Conservation (phyloP, 768 basidiomycete species). For the Pisolithus microcarpus region DNA sequence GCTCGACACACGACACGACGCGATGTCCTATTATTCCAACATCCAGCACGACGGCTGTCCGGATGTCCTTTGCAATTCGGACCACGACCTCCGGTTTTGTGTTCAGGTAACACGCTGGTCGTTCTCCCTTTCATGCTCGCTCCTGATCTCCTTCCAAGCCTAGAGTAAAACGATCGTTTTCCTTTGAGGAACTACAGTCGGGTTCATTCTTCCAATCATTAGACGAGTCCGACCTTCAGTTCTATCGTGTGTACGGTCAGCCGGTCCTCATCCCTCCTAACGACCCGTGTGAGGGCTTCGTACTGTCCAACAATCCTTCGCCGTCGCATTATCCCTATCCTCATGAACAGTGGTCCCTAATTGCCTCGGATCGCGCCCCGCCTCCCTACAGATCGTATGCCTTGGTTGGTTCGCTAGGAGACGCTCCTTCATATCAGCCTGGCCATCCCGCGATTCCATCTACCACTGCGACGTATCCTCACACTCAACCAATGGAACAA, state of each 20-base stretch:
- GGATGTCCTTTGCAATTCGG: background rate
- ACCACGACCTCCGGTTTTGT: constrained; percentile 19
- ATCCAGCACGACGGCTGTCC: background rate
- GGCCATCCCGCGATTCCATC: background rate
- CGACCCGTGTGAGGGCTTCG: constrained; percentile 15
- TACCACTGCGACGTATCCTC: background rate
- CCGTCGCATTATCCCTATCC: constrained; percentile 1
- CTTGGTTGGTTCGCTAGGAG: constrained; percentile 21
- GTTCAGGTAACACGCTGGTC: constrained; percentile 11
- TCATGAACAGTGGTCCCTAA: background rate
- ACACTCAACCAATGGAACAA: background rate
- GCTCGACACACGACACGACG: too few relatives aligned
- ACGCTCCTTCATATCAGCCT: background rate
- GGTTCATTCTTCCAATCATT: constrained; percentile 23
- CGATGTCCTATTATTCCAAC: background rate
- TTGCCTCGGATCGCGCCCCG: constrained; percentile 2
- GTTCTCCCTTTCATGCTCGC: background rate
- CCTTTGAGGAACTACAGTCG: constrained; percentile 29
- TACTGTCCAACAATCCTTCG: constrained; percentile 3
- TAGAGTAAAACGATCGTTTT: constrained; percentile 22
- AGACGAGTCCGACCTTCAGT: constrained; percentile 28
- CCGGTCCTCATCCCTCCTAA: constrained; percentile 26
- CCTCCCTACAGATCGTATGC: constrained; percentile 22
- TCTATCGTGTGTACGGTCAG: constrained; percentile 27
- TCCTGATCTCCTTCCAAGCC: constrained; percentile 11